Evolutionary conservation across 129 eudicot species (phyloP).

Genomic region (Apium graveolens): DNA sequence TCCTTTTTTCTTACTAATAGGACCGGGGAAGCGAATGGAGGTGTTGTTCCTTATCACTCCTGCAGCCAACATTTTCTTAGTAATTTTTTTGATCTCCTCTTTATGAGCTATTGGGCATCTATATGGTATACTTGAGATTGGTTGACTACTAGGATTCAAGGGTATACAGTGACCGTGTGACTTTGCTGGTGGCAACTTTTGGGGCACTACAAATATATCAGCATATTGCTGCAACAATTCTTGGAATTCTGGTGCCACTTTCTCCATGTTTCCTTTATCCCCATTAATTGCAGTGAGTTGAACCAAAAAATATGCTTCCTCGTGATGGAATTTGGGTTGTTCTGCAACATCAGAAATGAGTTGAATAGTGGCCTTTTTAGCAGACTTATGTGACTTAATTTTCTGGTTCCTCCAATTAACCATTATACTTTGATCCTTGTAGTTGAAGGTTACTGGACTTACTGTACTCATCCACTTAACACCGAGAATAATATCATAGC

Average conservation of each 20-base stretch:
- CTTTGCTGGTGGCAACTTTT: neutral
- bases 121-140: neutral
- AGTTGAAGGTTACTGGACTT: neutral
- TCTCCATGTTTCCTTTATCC: fast-evolving
- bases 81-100: neutral
- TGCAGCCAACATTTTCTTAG: too few species aligned
- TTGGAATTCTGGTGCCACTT: neutral
- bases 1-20: too few species aligned
- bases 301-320: neutral
- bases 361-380: too few species aligned
- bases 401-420: neutral
- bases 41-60: too few species aligned
- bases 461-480: neutral
- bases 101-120: neutral
- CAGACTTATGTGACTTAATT: too few species aligned
- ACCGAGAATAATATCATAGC: neutral
- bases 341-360: too few species aligned
- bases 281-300: neutral
- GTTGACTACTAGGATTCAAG: neutral
- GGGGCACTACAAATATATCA: neutral
- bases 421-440: neutral
- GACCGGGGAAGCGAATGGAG: too few species aligned
- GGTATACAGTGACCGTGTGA: neutral
- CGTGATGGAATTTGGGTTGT: neutral
- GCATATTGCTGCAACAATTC: neutral